phyloP scores from a whole-genome alignment of 345 rosid genomes.

The Lepidium sativum region DNA sequence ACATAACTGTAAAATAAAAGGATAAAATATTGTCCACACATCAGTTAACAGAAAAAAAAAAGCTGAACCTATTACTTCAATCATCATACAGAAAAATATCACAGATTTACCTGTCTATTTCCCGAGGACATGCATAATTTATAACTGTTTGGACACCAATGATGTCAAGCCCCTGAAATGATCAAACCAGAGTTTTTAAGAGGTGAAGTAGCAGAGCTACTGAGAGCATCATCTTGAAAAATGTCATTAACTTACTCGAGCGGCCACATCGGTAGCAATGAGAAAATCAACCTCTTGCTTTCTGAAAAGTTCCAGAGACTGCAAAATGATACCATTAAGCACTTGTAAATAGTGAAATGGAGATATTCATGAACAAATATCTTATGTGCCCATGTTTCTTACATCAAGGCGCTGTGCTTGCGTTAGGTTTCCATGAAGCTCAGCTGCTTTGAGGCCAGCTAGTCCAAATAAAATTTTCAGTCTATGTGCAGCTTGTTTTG shows the following conservation, averaged over 20 bases:
- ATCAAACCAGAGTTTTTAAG: slow-evolving; percentile 5
- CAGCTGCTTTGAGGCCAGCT: slow-evolving; percentile 80
- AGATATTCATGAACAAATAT: neutral
- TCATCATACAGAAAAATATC: neutral
- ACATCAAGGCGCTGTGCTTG: slow-evolving; percentile 96
- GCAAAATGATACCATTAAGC: slow-evolving; percentile 20
- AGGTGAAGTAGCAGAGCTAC: slow-evolving; percentile 5
- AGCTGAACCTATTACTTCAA: neutral
- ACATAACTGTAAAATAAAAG: slow-evolving; percentile 52
- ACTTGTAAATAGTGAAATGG: neutral
- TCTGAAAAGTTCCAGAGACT: slow-evolving; percentile 94
- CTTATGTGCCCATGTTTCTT: slow-evolving; percentile 26
- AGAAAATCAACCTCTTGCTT: slow-evolving; percentile 86
- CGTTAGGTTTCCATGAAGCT: slow-evolving; percentile 98
- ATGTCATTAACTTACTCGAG: slow-evolving; percentile 55
- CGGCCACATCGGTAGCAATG: slow-evolving; percentile 96
- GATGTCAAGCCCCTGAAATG: slow-evolving; percentile 80
- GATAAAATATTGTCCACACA: neutral
- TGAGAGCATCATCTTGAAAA: neutral
- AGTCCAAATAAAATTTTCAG: slow-evolving; percentile 88
- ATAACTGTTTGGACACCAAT: slow-evolving; percentile 96
- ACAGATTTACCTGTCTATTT: slow-evolving; percentile 58
- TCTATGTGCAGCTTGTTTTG: slow-evolving; percentile 93
- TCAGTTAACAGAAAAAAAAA: slow-evolving; percentile 1
- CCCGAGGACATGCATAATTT: slow-evolving; percentile 94